phyloP scores from a whole-genome alignment of 1,139 yeast genomes.

The Kluyveromyces sp. region DNA sequence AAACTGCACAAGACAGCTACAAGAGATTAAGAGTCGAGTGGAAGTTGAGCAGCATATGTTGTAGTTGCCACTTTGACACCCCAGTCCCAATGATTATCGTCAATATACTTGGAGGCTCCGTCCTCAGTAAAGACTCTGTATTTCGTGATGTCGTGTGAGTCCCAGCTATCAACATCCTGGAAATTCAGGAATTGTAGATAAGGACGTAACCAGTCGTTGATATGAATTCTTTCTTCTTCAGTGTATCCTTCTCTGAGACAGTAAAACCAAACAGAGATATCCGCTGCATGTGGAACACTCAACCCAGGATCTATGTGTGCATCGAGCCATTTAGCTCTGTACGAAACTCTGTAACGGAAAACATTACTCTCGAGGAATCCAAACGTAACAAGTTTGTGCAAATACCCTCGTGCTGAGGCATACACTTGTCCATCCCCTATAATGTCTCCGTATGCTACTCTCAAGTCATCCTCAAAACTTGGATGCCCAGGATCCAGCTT shows the following conservation, averaged over 20 bases:
- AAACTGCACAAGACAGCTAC: too few species aligned
- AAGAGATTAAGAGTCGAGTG: not conserved
- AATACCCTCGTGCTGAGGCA: slow-evolving; percentile 34
- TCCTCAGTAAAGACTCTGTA: slow-evolving; percentile 24
- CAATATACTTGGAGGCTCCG: slow-evolving; percentile 25
- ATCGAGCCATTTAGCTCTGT: slow-evolving; percentile 31
- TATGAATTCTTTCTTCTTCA: slow-evolving; percentile 21
- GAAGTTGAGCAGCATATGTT: slow-evolving; percentile 6
- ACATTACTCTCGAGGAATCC: slow-evolving; percentile 25
- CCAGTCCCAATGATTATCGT: slow-evolving; percentile 34
- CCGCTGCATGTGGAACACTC: slow-evolving; percentile 34
- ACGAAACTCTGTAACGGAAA: slow-evolving; percentile 32
- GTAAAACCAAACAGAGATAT: slow-evolving; percentile 33
- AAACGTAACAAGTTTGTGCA: slow-evolving; percentile 18
- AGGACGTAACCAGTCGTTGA: slow-evolving; percentile 28
- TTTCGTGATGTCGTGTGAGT: slow-evolving; percentile 14
- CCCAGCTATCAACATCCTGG: slow-evolving; percentile 26
- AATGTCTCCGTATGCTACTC: slow-evolving; percentile 30
- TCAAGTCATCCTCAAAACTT: slow-evolving; percentile 21
- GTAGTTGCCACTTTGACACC: slow-evolving; percentile 30
- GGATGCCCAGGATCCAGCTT: slow-evolving; percentile 18
- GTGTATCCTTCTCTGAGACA: slow-evolving; percentile 23
- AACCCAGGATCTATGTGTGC: slow-evolving; percentile 24
- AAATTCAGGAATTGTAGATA: slow-evolving; percentile 25
- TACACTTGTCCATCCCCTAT: slow-evolving; percentile 38